Base-by-base conservation (phyloP, 495 filamentous ascomycete species). In the Lepidopterella palustris region DNA sequence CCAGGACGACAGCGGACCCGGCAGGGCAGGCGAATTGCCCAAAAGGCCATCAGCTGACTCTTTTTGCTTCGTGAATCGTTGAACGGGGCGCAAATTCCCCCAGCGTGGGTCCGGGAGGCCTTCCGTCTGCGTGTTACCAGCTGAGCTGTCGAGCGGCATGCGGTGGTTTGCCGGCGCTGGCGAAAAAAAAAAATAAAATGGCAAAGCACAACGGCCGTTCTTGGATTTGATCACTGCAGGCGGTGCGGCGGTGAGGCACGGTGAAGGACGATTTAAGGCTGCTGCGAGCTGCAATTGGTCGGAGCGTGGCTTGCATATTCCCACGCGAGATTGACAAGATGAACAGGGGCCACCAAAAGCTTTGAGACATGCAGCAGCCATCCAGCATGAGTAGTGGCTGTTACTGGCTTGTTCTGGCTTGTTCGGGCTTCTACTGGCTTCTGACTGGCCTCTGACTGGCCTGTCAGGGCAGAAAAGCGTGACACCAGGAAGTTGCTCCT, bases 291-390 rank as follows among this genome's bases (percentile, higher is more conserved):
- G 47, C 60, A 51, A 67, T 62, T 63, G 60, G 64, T 53, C 55
- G 21, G 20, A 61, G 60, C 32, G 55, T 60, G 56, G 64, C 59
- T 61, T 67, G 64, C 64, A 67, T 53, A 50, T 57, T 63, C 48
- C 64, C 64, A 67, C 64, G 64, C 60, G 64, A 67, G 64, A 67
- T 67, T 39, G 53, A 63, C 57, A 49, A 21, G 60, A 63, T 63
- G 57, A 21, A 54, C 60, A 63, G 60, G 60, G 60, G 57, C 45
- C 4, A n/a, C 2, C 50, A 27, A 48, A 57, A 45, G 51, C 35
- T 5, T 48, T 66, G 60, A 60, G 64, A 67, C 64, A 53, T 21
- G 57, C 59, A 57, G 49, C 47, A 27, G 47, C n/a, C n/a, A n/a
- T n/a, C n/a, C n/a, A n/a, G n/a, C n/a, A n/a, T n/a, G n/a, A n/a